These are phyloP conservation scores for Marasmius fiardii DNA, from an alignment of 1,284 basidiomycete genomes.

Conservation along the genomic window DNA sequence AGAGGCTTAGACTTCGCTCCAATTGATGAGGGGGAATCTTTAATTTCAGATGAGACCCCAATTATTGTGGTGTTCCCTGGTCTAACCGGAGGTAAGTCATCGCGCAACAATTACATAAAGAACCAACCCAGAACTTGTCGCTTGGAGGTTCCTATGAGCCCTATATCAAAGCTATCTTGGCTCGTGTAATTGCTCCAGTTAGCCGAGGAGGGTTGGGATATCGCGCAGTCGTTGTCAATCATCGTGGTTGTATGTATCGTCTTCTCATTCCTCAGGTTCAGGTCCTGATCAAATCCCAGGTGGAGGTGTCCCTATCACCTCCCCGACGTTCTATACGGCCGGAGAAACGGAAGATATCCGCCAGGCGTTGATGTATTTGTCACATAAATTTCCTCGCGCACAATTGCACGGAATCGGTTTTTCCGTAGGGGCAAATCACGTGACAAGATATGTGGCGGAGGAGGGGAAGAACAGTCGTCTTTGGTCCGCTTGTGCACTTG, in stretches of 20 bases:
- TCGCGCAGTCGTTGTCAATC: slow-evolving; percentile 44
- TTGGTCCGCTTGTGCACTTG: slow-evolving; percentile 75
- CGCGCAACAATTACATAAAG: not conserved
- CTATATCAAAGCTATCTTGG: slow-evolving; percentile 81
- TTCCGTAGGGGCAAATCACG: slow-evolving; percentile 89
- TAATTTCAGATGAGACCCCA: slow-evolving; percentile 66
- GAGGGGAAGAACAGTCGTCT: slow-evolving; percentile 77
- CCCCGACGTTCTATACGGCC: slow-evolving; percentile 83
- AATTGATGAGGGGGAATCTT: slow-evolving; percentile 46
- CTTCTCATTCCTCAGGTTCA: not conserved
- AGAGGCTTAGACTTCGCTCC: slow-evolving; percentile 77
- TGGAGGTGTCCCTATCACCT: slow-evolving; percentile 80
- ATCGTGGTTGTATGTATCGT: slow-evolving; percentile 76
- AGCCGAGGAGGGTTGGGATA: slow-evolving; percentile 14
- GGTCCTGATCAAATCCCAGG: slow-evolving; percentile 34
- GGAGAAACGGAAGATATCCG: slow-evolving; percentile 85
- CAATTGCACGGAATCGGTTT: slow-evolving; percentile 88
- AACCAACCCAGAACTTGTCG: not conserved
- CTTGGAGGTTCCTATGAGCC: slow-evolving; percentile 78
- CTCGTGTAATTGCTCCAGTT: slow-evolving; percentile 18
- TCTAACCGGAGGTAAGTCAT: slow-evolving; percentile 72
- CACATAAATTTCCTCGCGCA: slow-evolving; percentile 72
- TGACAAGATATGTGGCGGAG: slow-evolving; percentile 88
- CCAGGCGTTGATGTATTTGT: slow-evolving; percentile 77
- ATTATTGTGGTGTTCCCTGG: slow-evolving; percentile 86